These are phyloP conservation scores for Tilletia horrida DNA, from an alignment of 1,284 basidiomycete species.

Conservation along the genomic window DNA sequence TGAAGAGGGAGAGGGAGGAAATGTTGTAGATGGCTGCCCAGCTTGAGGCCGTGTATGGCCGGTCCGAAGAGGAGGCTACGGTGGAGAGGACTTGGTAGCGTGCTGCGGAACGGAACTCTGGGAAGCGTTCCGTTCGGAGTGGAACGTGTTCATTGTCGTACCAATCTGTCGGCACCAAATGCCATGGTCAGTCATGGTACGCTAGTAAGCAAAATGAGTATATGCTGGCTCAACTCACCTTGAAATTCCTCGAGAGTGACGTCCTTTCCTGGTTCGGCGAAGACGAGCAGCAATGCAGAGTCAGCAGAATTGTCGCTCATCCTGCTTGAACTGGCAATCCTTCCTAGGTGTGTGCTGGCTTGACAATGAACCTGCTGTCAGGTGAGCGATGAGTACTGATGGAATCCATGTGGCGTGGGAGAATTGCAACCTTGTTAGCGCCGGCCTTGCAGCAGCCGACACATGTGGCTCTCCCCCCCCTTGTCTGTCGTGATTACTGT, in stretches of 20 bases:
- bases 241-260: conserved; percentile 49
- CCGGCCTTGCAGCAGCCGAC: too few relatives aligned
- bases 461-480: too few relatives aligned
- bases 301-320: conserved; percentile 25
- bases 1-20: conserved; percentile 46
- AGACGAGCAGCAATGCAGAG: conserved; percentile 48
- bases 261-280: conserved; percentile 43
- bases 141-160: conserved; percentile 57
- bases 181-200: too few relatives aligned
- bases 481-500: too few relatives aligned
- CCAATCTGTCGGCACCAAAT: conserved; percentile 49
- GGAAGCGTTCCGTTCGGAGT: conserved; percentile 40
- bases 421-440: too few relatives aligned
- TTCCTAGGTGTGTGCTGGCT: background rate
- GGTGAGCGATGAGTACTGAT: background rate
- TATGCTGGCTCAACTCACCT: too few relatives aligned
- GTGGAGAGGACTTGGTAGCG: conserved; percentile 23
- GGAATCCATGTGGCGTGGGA: too few relatives aligned
- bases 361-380: background rate
- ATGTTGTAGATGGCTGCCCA: conserved; percentile 56
- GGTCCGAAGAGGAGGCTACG: background rate
- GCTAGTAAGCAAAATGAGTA: too few relatives aligned
- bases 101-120: conserved; percentile 25
- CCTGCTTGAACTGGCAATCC: background rate
- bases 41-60: conserved; percentile 1